phyloP scores from a whole-genome alignment of 1,139 yeast species.

The Candida albicans region DNA sequence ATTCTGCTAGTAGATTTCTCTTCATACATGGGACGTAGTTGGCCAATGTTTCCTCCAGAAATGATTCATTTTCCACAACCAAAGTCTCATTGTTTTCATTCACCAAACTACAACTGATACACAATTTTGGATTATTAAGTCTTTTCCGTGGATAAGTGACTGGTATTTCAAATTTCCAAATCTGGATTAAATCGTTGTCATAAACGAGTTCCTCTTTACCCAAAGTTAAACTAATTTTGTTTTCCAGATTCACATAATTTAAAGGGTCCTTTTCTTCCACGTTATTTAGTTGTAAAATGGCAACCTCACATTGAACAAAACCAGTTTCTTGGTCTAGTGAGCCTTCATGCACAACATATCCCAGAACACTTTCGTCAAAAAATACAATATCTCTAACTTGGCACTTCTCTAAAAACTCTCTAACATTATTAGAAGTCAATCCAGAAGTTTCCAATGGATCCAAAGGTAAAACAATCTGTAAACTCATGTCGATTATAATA shows the following conservation, averaged over 20 bases:
- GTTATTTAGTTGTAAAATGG: slow-evolving; percentile 30
- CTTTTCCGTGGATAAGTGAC: slow-evolving; percentile 39
- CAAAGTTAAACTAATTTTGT: slow-evolving; percentile 2
- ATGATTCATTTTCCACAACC: neutral
- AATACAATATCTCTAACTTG: slow-evolving; percentile 19
- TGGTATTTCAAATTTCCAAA: slow-evolving; percentile 40
- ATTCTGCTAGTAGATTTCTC: slow-evolving; percentile 26
- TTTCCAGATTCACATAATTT: slow-evolving; percentile 4
- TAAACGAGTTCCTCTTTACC: slow-evolving; percentile 6
- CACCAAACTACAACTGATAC: slow-evolving; percentile 25
- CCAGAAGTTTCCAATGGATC: slow-evolving; percentile 1
- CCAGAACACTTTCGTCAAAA: slow-evolving; percentile 42
- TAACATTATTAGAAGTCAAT: neutral
- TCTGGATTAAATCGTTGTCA: slow-evolving; percentile 13
- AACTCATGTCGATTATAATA: slow-evolving; percentile 7
- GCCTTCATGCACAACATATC: slow-evolving; percentile 28
- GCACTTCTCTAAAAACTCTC: neutral
- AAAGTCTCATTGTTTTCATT: slow-evolving; percentile 9
- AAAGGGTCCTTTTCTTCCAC: slow-evolving; percentile 12
- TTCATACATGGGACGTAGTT: slow-evolving; percentile 24
- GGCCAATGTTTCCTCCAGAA: slow-evolving; percentile 12
- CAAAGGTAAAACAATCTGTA: slow-evolving; percentile 13
- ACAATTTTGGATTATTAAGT: slow-evolving; percentile 30
- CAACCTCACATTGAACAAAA: slow-evolving; percentile 24
- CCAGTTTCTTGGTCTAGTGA: slow-evolving; percentile 13